Conservation (phyloP, 2,329 filamentous ascomycete genomes). For the Tolypocladium inflatum region DNA sequence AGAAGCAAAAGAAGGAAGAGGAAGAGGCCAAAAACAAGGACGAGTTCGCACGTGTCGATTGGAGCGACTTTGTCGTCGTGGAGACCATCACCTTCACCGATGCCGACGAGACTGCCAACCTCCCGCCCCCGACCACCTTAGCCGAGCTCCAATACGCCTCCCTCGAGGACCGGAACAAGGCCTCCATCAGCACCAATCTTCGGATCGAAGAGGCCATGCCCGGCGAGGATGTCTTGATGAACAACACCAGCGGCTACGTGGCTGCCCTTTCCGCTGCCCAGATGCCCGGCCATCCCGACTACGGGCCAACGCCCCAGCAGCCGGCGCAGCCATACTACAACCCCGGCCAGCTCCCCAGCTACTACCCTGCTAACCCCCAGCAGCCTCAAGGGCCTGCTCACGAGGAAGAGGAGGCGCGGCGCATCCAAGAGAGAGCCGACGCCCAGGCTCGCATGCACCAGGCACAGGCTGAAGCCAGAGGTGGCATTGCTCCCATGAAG, state of each 20-base stretch:
- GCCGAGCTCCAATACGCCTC: constrained; percentile 91
- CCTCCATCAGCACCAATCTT: constrained; percentile 71
- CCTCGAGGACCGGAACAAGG: constrained; percentile 86
- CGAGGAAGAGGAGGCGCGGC: constrained; percentile 53
- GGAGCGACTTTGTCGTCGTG: constrained; percentile 94
- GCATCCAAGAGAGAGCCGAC: constrained; percentile 54
- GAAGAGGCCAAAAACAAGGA: constrained; percentile 72
- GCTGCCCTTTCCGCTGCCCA: not conserved
- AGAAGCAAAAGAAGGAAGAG: constrained; percentile 84
- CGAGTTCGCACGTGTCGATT: constrained; percentile 80
- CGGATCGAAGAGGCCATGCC: constrained; percentile 95
- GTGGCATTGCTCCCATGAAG: constrained; percentile 63
- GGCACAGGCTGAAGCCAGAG: constrained; percentile 68
- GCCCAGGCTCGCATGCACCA: constrained; percentile 58
- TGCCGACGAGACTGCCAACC: constrained; percentile 72
- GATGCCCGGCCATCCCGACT: constrained; percentile 35
- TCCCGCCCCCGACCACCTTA: constrained; percentile 81
- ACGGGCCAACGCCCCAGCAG: constrained; percentile 28
- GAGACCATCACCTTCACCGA: constrained; percentile 92
- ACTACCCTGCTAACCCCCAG: constrained; percentile 11
- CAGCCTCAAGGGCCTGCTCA: constrained; percentile 29
- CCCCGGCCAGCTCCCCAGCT: constrained; percentile 25
- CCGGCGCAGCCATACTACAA: constrained; percentile 17
- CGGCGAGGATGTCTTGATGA: constrained; percentile 47
- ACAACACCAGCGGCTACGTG: constrained; percentile 28